These are phyloP conservation scores for Tolypocladium guangdongense DNA, from an alignment of 2,329 filamentous ascomycete genomes.

Conservation along the genomic window DNA sequence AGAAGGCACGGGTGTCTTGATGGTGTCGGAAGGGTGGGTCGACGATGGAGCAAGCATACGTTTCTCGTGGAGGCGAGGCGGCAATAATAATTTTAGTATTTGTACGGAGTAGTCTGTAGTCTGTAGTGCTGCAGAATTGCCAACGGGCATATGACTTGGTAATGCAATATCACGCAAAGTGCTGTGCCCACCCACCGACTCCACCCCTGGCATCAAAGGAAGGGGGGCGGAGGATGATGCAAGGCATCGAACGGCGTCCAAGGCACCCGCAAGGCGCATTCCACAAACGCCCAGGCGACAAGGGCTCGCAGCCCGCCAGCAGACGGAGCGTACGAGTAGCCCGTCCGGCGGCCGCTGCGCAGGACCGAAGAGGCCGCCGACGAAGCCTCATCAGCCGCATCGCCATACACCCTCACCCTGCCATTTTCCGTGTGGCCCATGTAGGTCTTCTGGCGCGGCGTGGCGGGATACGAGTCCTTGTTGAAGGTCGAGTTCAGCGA, in stretches of 20 bases:
- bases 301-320: not conserved
- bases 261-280: not conserved
- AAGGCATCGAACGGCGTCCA: not conserved
- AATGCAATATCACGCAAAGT: too few relatives aligned
- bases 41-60: not conserved
- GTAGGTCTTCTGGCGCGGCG: constrained; percentile 23
- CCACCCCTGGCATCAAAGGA: not conserved
- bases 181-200: too few relatives aligned
- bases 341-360: not conserved
- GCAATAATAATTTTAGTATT: not conserved
- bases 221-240: too few relatives aligned
- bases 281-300: not conserved
- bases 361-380: not conserved
- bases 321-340: not conserved
- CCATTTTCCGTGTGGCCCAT: not conserved
- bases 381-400: not conserved
- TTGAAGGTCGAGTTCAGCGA: constrained; percentile 50
- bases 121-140: not conserved
- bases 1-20: not conserved
- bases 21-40: too few relatives aligned
- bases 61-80: too few relatives aligned
- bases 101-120: too few relatives aligned
- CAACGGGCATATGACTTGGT: not conserved
- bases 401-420: not conserved
- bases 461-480: constrained; percentile 38